These are phyloP conservation scores for Aquilaria sinensis DNA, from an alignment of 345 rosid species.

Conservation along the genomic window DNA sequence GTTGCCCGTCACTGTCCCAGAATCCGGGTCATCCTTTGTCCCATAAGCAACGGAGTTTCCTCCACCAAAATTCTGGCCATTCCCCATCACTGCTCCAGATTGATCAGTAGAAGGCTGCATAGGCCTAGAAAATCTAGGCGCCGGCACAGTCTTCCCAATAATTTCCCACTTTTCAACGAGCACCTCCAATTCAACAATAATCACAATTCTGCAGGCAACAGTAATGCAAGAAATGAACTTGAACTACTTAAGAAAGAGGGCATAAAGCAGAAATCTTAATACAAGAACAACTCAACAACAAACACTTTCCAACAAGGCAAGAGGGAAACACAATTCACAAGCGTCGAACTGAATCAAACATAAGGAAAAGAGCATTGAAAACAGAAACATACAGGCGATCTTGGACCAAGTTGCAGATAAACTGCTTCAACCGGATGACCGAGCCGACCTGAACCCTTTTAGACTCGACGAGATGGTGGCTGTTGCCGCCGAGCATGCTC, in stretches of 20 bases:
- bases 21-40: background rate
- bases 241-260: background rate
- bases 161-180: slow-evolving; percentile 30
- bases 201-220: slow-evolving; percentile 51
- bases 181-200: slow-evolving; percentile 55
- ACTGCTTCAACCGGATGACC: slow-evolving; percentile 43
- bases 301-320: background rate
- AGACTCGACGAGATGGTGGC: slow-evolving; percentile 42
- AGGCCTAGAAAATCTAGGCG: slow-evolving; percentile 22
- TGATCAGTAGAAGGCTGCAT: slow-evolving; percentile 27
- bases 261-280: background rate
- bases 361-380: background rate
- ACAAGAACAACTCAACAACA: no score
- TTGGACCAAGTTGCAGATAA: slow-evolving; percentile 55
- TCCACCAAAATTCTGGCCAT: slow-evolving; percentile 4
- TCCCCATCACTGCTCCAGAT: slow-evolving; percentile 12
- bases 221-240: background rate
- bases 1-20: slow-evolving; percentile 5
- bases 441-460: slow-evolving; percentile 59
- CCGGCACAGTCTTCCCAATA: slow-evolving; percentile 44
- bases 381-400: slow-evolving; percentile 41
- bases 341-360: no score
- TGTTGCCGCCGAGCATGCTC: slow-evolving; percentile 66
- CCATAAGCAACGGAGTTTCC: no score
- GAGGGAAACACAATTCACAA: background rate